Evolutionary conservation across 768 basidiomycete species (phyloP).

Genomic region (Fomitopsis serialis): DNA sequence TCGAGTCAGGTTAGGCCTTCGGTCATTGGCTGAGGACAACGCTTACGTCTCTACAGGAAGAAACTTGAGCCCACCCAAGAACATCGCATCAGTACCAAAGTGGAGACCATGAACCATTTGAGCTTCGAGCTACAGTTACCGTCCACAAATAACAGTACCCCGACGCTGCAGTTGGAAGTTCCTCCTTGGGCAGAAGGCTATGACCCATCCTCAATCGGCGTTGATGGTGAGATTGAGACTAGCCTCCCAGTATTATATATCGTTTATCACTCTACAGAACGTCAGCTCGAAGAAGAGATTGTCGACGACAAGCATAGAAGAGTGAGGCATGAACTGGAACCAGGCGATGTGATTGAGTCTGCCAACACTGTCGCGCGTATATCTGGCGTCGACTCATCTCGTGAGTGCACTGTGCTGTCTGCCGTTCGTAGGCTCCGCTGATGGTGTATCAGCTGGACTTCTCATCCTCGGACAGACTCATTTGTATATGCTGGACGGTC

Average conservation of each 20-base stretch:
- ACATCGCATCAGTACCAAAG: conserved; percentile 36
- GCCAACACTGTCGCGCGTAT: conserved; percentile 84
- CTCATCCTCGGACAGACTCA: conserved; percentile 83
- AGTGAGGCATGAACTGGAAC: conserved; percentile 81
- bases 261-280: conserved; percentile 25
- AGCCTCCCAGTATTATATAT: not conserved
- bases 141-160: not conserved
- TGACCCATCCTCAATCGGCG: conserved; percentile 58
- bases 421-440: not conserved
- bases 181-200: conserved; percentile 74
- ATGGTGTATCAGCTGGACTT: conserved; percentile 57
- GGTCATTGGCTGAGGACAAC: not conserved
- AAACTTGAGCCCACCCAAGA: conserved; percentile 66
- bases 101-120: conserved; percentile 26
- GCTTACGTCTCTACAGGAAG: conserved; percentile 42
- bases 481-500: conserved; percentile 85
- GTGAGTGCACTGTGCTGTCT: conserved; percentile 40
- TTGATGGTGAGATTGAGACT: conserved; percentile 41
- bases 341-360: conserved; percentile 86
- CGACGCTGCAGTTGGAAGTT: conserved; percentile 45
- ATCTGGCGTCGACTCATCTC: conserved; percentile 87
- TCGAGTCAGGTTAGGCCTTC: conserved; percentile 62
- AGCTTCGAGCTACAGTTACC: not conserved
- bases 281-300: conserved; percentile 68
- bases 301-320: conserved; percentile 85